Base-by-base conservation (phyloP, 805 yeast species). In the Blastobotrys parvus region DNA sequence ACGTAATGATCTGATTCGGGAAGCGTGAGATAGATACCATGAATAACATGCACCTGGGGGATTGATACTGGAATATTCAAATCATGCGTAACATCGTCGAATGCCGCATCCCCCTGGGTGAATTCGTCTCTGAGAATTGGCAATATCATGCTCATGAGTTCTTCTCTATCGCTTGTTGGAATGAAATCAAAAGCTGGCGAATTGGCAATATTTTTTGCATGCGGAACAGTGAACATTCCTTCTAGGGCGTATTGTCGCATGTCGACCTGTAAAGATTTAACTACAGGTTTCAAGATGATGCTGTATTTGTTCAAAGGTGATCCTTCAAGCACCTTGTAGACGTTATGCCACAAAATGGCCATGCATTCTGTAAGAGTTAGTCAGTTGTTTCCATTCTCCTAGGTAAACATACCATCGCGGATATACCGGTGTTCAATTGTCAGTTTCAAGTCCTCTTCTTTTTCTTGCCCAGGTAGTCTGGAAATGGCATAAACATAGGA, bases 11-110 rank as follows among this genome's bases (percentile, higher is more conserved):
- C 49, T 25, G 65, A 61, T 58, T 44, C 32, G n/a, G 56, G 55
- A 3, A 61, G 39, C 2, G 52, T 53, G n/a, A 71, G 46, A 36
- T 76, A 78, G 5, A 78, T 72, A 6, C 73, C 68, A 51, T 82
- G 88, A 17, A 83, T 69, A 16, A 76, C 69, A 48, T 78, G 74
- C 6, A 78, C 70, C 3, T 67, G 59, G 0, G 92, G 90, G 17
- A 82, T 64, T 0, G 80, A 72, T 4, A 83, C 90, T 2, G 71
- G 65, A 39, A 84, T 77, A 23, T 52, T 47, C 31, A 79, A 58
- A 31, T 58, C 58, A 13, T 41, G 42, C 1, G 55, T 44, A 6
- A 58, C 20, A 7, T 29, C 39, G 21, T 49, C 40, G 11, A 50
- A 37, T 18, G 4, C 35, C 7, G 15, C 35, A 3, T 32, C 19